phyloP scores from a whole-genome alignment of 208 protist genomes.

The Strigomonas culicis region DNA sequence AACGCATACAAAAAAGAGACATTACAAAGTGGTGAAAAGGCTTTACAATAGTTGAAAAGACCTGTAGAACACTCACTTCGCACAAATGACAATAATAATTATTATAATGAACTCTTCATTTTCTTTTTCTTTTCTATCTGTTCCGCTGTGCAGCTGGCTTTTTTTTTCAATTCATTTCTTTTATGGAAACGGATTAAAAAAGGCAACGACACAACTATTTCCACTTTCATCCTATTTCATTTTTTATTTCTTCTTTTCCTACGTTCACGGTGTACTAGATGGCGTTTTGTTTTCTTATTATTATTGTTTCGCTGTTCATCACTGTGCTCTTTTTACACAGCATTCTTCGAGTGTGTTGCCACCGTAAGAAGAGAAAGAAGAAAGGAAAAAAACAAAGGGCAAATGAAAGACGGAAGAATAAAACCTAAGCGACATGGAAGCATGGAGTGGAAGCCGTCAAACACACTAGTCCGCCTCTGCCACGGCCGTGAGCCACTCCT shows the following conservation, averaged over 20 bases:
- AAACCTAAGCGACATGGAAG: too few relatives aligned
- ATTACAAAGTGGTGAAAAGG: too few relatives aligned
- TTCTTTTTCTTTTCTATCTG: background rate
- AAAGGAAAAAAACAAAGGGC: background rate
- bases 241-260: background rate
- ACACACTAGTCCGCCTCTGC: constrained; percentile 73
- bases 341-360: too few relatives aligned
- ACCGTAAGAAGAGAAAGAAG: background rate
- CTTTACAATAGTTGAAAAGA: too few relatives aligned
- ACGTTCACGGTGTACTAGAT: background rate
- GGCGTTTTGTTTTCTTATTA: background rate
- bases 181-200: too few relatives aligned
- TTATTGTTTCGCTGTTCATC: background rate
- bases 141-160: too few relatives aligned
- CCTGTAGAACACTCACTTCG: too few relatives aligned
- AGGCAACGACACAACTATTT: too few relatives aligned
- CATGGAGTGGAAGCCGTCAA: too few relatives aligned
- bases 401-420: too few relatives aligned
- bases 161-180: too few relatives aligned
- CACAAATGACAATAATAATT: constrained; percentile 3
- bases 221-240: background rate
- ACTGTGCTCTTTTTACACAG: background rate
- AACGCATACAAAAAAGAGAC: too few relatives aligned
- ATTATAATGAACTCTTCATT: background rate
- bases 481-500: constrained; percentile 86